phyloP scores from a whole-genome alignment of 306 rosid species.

The Pyrus betulifolia region DNA sequence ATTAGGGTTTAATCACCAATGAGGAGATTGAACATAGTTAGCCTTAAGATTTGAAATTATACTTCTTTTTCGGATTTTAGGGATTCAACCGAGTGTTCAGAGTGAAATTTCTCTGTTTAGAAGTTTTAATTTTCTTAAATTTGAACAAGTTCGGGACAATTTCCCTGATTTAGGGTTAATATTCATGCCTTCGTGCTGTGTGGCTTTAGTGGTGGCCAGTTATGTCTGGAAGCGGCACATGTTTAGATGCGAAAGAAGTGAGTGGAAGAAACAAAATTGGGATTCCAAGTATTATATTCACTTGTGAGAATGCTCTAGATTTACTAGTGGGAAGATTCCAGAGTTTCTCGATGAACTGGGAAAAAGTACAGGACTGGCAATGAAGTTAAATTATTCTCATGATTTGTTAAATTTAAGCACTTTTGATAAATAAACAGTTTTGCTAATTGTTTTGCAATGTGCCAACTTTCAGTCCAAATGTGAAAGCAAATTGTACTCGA shows the following conservation, averaged over 20 bases:
- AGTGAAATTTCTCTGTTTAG: not conserved
- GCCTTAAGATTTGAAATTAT: not conserved
- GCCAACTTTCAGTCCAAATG: not conserved
- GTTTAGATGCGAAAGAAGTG: not conserved
- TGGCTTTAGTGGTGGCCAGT: not conserved
- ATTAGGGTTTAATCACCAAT: constrained; percentile 13
- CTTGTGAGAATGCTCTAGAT: too few species aligned
- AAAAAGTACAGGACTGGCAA: not conserved
- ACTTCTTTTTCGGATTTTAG: not conserved
- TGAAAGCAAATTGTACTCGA: not conserved
- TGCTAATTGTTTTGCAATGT: not conserved
- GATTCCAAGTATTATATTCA: not conserved
- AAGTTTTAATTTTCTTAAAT: not conserved
- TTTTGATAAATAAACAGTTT: too few species aligned
- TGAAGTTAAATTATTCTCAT: not conserved
- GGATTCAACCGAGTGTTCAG: not conserved
- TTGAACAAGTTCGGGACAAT: not conserved
- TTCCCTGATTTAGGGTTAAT: constrained; percentile 1
- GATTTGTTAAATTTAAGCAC: not conserved
- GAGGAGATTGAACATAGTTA: not conserved
- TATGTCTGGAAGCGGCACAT: not conserved
- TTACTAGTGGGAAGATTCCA: too few species aligned
- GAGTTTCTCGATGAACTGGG: not conserved
- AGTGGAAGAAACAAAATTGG: not conserved
- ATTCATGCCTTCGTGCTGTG: not conserved